Evolutionary conservation across 1,284 basidiomycete genomes (phyloP).

Genomic region (Trametes sp.): DNA sequence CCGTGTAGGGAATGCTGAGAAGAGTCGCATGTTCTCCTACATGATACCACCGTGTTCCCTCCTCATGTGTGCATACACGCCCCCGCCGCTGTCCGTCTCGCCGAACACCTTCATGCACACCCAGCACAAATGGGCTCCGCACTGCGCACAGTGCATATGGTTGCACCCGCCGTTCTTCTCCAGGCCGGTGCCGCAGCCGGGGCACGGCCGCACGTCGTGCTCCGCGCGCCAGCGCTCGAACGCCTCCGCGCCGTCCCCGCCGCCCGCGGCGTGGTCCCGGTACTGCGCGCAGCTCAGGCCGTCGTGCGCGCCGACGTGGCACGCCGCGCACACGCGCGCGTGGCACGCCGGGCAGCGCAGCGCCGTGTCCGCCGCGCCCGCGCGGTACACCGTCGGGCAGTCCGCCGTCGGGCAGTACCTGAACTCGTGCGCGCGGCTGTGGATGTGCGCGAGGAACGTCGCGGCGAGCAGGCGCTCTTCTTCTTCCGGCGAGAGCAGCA

Average conservation of each 20-base stretch:
- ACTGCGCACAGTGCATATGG: conserved; percentile 30
- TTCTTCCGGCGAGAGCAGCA: conserved; percentile 47
- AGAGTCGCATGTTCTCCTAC: too few species aligned
- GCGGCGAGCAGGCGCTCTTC: conserved; percentile 48
- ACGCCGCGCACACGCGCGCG: conserved; percentile 39
- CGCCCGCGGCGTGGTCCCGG: conserved; percentile 32
- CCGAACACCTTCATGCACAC: conserved; percentile 32
- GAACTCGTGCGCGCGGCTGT: conserved; percentile 46
- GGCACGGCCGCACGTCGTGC: conserved; percentile 45
- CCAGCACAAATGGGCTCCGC: conserved; percentile 34
- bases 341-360: conserved; percentile 40
- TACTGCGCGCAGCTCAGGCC: conserved; percentile 41
- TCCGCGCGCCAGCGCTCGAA: conserved; percentile 40
- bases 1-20: too few species aligned
- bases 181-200: conserved; percentile 43
- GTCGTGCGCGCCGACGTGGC: conserved; percentile 43
- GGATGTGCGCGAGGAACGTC: conserved; percentile 51
- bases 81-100: conserved; percentile 22
- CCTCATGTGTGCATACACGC: conserved; percentile 32
- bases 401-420: conserved; percentile 54
- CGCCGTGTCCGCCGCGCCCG: conserved; percentile 32
- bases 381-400: conserved; percentile 41
- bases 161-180: conserved; percentile 43
- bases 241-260: conserved; percentile 34
- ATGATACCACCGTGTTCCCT: conserved; percentile 23